Conservation (phyloP, 192 early-diverging fungal genomes). For the Backusella luteola region DNA sequence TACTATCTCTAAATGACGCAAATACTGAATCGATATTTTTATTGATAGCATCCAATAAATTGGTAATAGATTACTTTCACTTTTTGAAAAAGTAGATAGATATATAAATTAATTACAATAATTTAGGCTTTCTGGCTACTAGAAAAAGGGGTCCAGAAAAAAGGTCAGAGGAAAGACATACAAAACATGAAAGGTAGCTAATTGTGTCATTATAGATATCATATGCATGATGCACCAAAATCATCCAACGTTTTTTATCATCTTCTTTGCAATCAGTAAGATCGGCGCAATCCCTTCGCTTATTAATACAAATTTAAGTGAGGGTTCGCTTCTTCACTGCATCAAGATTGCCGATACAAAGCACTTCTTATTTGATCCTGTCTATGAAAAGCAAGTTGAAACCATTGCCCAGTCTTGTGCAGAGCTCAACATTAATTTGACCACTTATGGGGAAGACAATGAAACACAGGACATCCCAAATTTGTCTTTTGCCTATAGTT, state of each 20-base stretch:
- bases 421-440: slow-evolving; percentile 12
- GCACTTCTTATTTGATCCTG: slow-evolving; percentile 46
- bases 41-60: slow-evolving; percentile 21
- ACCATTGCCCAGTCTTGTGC: slow-evolving; percentile 16
- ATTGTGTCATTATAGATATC: slow-evolving; percentile 33
- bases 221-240: slow-evolving; percentile 58
- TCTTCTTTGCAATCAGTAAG: slow-evolving; percentile 54
- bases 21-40: not conserved
- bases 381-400: slow-evolving; percentile 25
- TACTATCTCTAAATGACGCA: not conserved
- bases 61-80: slow-evolving; percentile 16
- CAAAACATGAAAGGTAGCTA: not conserved
- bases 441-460: slow-evolving; percentile 31
- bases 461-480: slow-evolving; percentile 21
- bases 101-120: not conserved
- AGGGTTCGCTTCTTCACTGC: slow-evolving; percentile 38
- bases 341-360: slow-evolving; percentile 41
- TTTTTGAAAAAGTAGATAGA: not conserved
- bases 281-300: slow-evolving; percentile 54
- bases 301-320: slow-evolving; percentile 59
- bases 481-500: slow-evolving; percentile 17
- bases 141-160: slow-evolving; percentile 23
- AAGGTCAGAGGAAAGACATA: slow-evolving; percentile 8
- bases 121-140: slow-evolving; percentile 30
- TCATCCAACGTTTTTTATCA: slow-evolving; percentile 52